Evolutionary conservation across 352 stramenopile genomes (phyloP).

Genomic region (Thraustotheca clavata): DNA sequence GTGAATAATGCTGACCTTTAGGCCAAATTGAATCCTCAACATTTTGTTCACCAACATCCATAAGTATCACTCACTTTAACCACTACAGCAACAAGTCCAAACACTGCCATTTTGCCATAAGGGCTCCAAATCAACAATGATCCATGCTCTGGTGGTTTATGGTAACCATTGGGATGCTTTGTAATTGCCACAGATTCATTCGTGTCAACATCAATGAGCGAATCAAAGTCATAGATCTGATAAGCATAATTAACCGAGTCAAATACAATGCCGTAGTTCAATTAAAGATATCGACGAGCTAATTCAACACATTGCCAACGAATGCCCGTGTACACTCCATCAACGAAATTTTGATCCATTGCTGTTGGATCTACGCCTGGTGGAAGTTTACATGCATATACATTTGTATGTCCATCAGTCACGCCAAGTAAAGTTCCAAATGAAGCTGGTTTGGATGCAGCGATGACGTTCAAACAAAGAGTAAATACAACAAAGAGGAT

Average conservation of each 20-base stretch:
- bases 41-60: slow-evolving; percentile 20
- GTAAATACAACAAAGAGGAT: too few species aligned
- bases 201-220: background rate
- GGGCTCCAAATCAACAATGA: slow-evolving; percentile 6
- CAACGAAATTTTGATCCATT: slow-evolving; percentile 13
- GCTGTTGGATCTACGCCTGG: background rate
- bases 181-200: background rate
- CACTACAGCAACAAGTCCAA: slow-evolving; percentile 14
- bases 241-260: slow-evolving; percentile 13
- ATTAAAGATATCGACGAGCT: slow-evolving; percentile 3
- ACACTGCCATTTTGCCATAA: background rate
- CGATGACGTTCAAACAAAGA: too few species aligned
- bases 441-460: background rate
- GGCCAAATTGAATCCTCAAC: slow-evolving; percentile 9
- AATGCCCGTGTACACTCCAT: slow-evolving; percentile 16
- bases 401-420: slow-evolving; percentile 9
- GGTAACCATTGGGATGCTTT: background rate
- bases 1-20: background rate
- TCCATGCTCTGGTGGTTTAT: background rate
- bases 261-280: background rate
- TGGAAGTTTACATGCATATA: slow-evolving; percentile 14
- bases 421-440: slow-evolving; percentile 14
- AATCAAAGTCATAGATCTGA: background rate
- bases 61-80: slow-evolving; percentile 4
- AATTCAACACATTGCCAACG: slow-evolving; percentile 20